phyloP scores from a whole-genome alignment of 352 stramenopile genomes.

The Pythium guiyangense region DNA sequence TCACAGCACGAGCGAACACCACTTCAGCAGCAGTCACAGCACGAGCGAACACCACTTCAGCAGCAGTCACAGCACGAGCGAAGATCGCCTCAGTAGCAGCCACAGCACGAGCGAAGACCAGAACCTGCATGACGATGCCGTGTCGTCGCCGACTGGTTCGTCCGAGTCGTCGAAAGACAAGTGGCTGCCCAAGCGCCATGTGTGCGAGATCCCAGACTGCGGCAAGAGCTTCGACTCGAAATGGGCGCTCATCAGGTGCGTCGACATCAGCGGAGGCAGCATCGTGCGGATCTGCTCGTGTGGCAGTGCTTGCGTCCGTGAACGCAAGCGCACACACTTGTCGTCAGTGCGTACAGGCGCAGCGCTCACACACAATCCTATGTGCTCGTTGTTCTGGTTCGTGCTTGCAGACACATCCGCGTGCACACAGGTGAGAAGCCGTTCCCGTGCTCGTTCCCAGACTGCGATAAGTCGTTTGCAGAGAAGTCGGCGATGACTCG shows the following conservation, averaged over 20 bases:
- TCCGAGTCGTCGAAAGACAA: slow-evolving; percentile 49
- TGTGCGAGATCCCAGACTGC: slow-evolving; percentile 60
- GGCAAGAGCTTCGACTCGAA: slow-evolving; percentile 86
- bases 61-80: no score
- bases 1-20: no score
- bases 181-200: slow-evolving; percentile 65
- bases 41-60: no score
- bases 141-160: slow-evolving; percentile 14
- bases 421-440: slow-evolving; percentile 87
- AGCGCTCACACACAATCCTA: no score
- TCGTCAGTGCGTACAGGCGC: no score
- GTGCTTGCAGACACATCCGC: slow-evolving; percentile 65
- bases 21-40: no score
- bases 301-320: no score
- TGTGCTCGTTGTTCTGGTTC: not conserved
- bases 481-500: slow-evolving; percentile 86
- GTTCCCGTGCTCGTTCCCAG: slow-evolving; percentile 75
- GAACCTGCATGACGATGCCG: slow-evolving; percentile 11
- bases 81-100: no score
- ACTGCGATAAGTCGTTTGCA: slow-evolving; percentile 86
- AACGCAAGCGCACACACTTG: no score
- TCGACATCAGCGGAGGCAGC: no score
- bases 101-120: slow-evolving; percentile 9
- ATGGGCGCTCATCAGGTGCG: slow-evolving; percentile 73
- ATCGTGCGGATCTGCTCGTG: no score